These are phyloP conservation scores for Triticum turgidum DNA, from an alignment of 176 grass and related monocot species.

Conservation along the genomic window DNA sequence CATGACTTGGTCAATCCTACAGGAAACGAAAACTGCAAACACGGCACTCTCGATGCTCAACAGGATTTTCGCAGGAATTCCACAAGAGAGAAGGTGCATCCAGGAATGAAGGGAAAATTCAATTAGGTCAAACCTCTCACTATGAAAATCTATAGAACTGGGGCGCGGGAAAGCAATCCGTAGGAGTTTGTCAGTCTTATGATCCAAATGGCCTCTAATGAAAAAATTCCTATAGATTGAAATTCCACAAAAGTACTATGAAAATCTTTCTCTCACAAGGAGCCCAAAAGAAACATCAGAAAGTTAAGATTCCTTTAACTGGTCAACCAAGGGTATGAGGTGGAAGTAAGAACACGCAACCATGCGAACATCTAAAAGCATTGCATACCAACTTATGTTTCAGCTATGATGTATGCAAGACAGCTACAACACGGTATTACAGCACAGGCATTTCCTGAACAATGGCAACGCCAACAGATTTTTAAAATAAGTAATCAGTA, in stretches of 20 bases:
- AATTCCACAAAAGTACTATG: background rate
- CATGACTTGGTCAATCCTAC: background rate
- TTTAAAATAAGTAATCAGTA: background rate
- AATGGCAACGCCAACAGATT: background rate
- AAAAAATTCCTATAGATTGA: background rate
- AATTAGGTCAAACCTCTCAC: background rate
- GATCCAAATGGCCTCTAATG: background rate
- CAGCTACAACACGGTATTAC: conserved; percentile 1
- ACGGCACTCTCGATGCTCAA: background rate
- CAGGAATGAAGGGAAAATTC: background rate
- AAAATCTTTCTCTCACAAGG: background rate
- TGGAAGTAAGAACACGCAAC: conserved; percentile 26
- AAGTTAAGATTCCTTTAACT: conserved; percentile 12
- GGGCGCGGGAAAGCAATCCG: background rate
- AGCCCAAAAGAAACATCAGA: background rate
- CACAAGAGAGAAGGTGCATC: conserved; percentile 9
- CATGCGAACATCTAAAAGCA: conserved; percentile 4
- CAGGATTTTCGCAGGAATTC: background rate
- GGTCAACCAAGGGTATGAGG: conserved; percentile 8
- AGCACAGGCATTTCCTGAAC: background rate
- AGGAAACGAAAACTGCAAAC: background rate
- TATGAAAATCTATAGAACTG: background rate
- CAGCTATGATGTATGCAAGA: background rate
- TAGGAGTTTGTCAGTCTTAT: conserved; percentile 11
- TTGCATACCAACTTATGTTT: background rate